Conservation (phyloP, 257 asterid species). For the Avicennia marina region DNA sequence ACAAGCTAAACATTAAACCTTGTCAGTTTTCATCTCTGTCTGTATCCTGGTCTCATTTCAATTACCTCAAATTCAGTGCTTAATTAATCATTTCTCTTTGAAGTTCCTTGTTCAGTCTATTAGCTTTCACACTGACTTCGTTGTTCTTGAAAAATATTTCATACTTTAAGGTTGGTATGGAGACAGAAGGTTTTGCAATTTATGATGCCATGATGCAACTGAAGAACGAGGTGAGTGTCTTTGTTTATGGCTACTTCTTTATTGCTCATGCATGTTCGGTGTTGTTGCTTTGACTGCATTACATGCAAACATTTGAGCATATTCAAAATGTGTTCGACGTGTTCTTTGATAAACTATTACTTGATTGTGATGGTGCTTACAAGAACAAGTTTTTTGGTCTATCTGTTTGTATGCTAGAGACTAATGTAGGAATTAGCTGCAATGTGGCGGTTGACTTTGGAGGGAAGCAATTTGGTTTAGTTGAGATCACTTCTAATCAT, state of each 20-base stretch:
- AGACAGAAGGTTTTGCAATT: conserved; percentile 89
- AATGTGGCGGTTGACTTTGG: no score
- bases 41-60: no score
- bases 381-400: no score
- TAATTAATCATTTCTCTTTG: no score
- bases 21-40: no score
- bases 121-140: conserved; percentile 5
- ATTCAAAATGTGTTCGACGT: neutral
- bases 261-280: neutral
- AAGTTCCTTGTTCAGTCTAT: neutral
- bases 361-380: neutral
- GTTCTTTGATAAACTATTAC: conserved; percentile 10
- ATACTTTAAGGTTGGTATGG: conserved; percentile 69
- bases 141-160: conserved; percentile 18
- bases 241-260: conserved; percentile 8
- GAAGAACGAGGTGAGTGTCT: conserved; percentile 70
- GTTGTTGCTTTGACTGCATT: neutral
- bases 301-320: conserved; percentile 4
- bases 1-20: no score
- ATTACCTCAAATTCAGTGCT: no score
- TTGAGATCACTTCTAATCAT: no score
- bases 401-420: no score
- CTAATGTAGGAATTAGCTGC: no score
- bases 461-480: no score
- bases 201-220: conserved; percentile 89